Percentiles rank a stretch among this genome's conserved stretches.
Conservation (phyloP, 331 rosid species). For the Saraca asoca region DNA sequence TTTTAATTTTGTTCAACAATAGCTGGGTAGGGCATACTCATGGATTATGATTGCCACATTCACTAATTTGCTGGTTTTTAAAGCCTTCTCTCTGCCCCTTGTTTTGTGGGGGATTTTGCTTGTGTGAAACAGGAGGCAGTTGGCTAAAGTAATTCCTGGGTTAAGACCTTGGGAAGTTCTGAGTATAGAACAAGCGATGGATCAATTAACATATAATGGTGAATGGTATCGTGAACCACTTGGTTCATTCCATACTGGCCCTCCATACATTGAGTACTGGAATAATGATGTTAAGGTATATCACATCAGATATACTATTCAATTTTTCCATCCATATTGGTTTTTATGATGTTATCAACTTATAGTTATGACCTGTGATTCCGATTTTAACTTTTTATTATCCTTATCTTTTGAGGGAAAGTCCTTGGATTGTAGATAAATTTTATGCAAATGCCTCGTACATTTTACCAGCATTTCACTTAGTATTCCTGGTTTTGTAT, state of each 20-base stretch:
- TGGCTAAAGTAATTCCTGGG: slow-evolving; percentile 76
- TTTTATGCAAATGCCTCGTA: not conserved
- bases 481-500: not conserved
- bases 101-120: slow-evolving; percentile 7
- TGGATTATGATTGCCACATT: slow-evolving; percentile 16
- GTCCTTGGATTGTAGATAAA: not conserved
- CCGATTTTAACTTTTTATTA: slow-evolving; percentile 16
- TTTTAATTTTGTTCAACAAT: not conserved
- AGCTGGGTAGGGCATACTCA: not conserved
- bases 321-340: not conserved
- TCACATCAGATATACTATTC: slow-evolving; percentile 10
- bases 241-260: slow-evolving; percentile 73
- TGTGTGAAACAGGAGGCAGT: slow-evolving; percentile 47
- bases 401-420: not conserved
- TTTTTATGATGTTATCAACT: not conserved
- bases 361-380: slow-evolving; percentile 8
- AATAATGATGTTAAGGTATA: slow-evolving; percentile 64
- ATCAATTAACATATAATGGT: slow-evolving; percentile 66
- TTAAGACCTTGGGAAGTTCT: slow-evolving; percentile 98
- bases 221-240: slow-evolving; percentile 86
- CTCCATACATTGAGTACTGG: slow-evolving; percentile 73
- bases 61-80: slow-evolving; percentile 23
- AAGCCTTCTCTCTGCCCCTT: not conserved
- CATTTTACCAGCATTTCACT: not conserved
- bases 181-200: slow-evolving; percentile 97